Base-by-base conservation (phyloP, 2,329 filamentous ascomycete species). In the Neonectria punicea region DNA sequence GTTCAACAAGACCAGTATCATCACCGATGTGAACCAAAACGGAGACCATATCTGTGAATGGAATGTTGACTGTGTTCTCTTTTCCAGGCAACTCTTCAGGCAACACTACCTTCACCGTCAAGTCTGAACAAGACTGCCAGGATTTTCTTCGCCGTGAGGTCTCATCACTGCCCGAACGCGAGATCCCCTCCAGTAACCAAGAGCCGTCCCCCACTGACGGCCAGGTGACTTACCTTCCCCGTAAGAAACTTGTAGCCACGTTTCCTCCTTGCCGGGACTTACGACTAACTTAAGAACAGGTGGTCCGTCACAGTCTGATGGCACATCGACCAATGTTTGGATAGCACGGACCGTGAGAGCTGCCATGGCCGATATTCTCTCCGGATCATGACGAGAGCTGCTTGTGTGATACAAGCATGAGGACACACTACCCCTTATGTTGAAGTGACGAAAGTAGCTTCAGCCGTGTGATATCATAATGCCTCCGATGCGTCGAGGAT, bases 341-440 rank as follows among this genome's bases (percentile, higher is more conserved):
- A 76, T 79, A 58, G 72, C 74, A 36, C 73, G 69, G 43, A 78
- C 77, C 9, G 74, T 78, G 30, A 73, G 74, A 5, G 58, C 73
- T 5, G 76, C 76, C 32, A 76, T 78, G 70, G 65, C 70, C 10
- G 68, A 70, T 5, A 70, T 73, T 1, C 25, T 73, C 3, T 69
- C 70, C 5, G 61, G 64, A 9, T 60, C 69, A 60, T 75, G 61
- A 71, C 13, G 7, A 34, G 4, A 18, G 34, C 25, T 39, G 34
- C 32, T 5, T 14, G 16, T 22, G 22, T 53, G 39, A 58, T 32
- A 11, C 14, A 30, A 13, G 18, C 16, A 36, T 25, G 13, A 28
- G 22, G 20, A 51, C 32, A 34, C 28, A 30, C 10, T n/a, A 10
- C 16, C 28, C 34, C 20, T 32, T 47, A 46, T 20, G 36, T 22